Conservation (phyloP, 139 green algal species). For the Desmodesmus armatus region DNA sequence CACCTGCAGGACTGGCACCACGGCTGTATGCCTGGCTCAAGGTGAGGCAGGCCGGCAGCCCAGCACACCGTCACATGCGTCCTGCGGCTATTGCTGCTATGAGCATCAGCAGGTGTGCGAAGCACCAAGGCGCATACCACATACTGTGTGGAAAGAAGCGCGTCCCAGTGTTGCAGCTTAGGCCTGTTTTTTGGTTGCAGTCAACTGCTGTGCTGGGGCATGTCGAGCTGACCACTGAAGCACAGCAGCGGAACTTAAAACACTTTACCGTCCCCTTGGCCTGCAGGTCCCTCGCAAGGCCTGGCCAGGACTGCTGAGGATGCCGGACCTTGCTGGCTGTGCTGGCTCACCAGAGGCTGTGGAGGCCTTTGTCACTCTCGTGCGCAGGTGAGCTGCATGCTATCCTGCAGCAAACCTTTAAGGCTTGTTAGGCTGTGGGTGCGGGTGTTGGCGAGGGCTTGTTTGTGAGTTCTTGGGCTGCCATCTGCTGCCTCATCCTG, state of each 20-base stretch:
- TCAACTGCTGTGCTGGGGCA: not conserved
- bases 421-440: too few species aligned
- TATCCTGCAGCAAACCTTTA: not conserved
- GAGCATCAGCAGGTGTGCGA: not conserved
- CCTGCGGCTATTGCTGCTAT: not conserved
- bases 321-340: constrained; percentile 55
- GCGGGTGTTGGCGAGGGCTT: too few species aligned
- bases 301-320: constrained; percentile 40
- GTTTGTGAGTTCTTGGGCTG: too few species aligned
- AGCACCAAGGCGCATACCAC: not conserved
- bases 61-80: not conserved
- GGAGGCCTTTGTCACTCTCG: constrained; percentile 53
- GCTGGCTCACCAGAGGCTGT: constrained; percentile 36
- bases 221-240: not conserved
- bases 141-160: too few species aligned
- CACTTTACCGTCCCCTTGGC: not conserved
- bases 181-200: too few species aligned
- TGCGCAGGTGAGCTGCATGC: constrained; percentile 49
- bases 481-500: too few species aligned
- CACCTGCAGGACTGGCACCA: constrained; percentile 50
- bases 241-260: too few species aligned
- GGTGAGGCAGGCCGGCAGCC: not conserved
- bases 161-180: too few species aligned
- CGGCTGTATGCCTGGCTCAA: constrained; percentile 37
- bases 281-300: constrained; percentile 33